Base-by-base conservation (phyloP, 1,139 yeast genomes). In the Taphrina pruni region DNA sequence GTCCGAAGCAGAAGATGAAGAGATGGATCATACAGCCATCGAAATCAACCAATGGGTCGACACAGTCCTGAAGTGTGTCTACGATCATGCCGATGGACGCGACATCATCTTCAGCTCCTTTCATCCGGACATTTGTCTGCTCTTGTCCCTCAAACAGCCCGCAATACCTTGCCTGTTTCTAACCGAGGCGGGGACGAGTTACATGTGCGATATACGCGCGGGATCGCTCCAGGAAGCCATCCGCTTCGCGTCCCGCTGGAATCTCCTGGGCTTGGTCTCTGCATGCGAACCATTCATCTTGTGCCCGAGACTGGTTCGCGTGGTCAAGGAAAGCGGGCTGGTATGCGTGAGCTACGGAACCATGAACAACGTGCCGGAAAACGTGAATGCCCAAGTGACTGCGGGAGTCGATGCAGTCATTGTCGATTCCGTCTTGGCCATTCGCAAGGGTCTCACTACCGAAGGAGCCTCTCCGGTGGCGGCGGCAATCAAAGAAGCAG, bases 381-480 rank as follows among this genome's bases (percentile, higher is more conserved):
- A 88, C 73, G 94, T 97, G 46, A 87, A 87, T 74, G 81, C 89
- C 71, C 97, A 94, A 78, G 89, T 94, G 88, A 87, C 86, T 73
- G 94, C 96, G 11, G 98, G 98, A 14, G 97, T 94, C 8, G 98
- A 94, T 81, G 99, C 99, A 0, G 98, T 94, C 26, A 94, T 94
- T 79, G 98, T 91, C 5, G 98, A 94, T 78, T 88, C 92, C 72
- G 98, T 94, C 2, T 82, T 93, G 76, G 54, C 54, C 36, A 64
- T 64, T 14, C 48, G 67, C 45, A 64, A 64, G 11, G 67, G 67
- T n/a, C 41, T 64, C 41, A 64, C 67, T 7, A 43, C 50, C 26
- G 66, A 52, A 14, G 48, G 36, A 9, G 21, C 36, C 2, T 9
- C 36, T 21, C 35, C 20, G 6, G 6, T 4, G 35, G 8, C 36